Conservation (phyloP, 371 early-diverging fungal genomes). For the Haplosporangium sp. region DNA sequence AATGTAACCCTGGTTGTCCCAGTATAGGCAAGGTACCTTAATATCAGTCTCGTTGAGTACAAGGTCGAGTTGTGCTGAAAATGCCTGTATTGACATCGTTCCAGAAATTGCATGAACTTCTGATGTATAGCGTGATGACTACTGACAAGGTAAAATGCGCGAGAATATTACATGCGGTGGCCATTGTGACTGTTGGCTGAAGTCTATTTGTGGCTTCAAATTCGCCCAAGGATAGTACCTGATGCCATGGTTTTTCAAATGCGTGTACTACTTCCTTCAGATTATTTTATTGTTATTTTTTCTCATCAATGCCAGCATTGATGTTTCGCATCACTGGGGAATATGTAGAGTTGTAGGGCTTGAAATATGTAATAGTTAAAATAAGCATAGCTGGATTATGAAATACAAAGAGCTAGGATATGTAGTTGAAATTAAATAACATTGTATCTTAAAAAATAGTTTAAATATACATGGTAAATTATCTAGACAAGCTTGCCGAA, state of each 20-base stretch:
- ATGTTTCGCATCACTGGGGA: no score
- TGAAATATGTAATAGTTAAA: no score
- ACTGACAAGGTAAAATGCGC: neutral
- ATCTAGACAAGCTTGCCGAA: constrained; percentile 60
- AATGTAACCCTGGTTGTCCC: neutral
- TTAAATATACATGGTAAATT: neutral
- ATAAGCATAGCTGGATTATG: neutral
- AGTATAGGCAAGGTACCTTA: constrained; percentile 23
- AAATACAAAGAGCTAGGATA: neutral
- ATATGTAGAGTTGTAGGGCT: no score
- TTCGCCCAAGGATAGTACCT: no score
- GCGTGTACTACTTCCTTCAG: no score
- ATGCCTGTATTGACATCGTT: constrained; percentile 38
- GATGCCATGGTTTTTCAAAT: no score
- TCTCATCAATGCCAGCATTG: no score
- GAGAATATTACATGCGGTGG: neutral
- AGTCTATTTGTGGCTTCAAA: no score
- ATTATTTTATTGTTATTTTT: no score
- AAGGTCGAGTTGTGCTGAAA: constrained; percentile 36
- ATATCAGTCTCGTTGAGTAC: constrained; percentile 37
- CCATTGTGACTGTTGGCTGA: neutral
- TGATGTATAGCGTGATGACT: neutral
- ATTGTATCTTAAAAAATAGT: neutral
- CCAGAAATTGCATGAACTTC: neutral
- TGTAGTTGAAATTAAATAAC: no score